Base-by-base conservation (phyloP, 2,329 filamentous ascomycete species). In the Hypoxylon sp. region DNA sequence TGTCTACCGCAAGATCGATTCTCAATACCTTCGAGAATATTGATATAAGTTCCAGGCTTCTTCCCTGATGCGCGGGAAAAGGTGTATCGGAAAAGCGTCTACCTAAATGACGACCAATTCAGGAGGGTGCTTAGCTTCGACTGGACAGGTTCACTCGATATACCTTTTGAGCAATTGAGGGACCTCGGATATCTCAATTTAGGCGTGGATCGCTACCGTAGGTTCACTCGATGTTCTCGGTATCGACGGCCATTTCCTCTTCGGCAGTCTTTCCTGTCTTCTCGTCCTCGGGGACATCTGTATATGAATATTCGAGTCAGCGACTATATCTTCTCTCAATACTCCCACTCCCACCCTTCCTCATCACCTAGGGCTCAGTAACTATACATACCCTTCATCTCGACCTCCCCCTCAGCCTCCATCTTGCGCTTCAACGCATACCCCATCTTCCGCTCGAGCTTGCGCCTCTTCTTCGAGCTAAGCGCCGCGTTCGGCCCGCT, bases 381-480 rank as follows among this genome's bases (percentile, higher is more conserved):
- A 17, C 5, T 56, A 48, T 6, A 64, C 70, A 44, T 66, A 78
- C 76, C 76, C 68, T 76, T 77, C 77, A 78, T 79, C 70, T 73
- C 75, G 29, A 78, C 75, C 73, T 78, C 77, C 10, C 76, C 77
- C n/a, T 75, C 76, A 0, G 68, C 72, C 70, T 74, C 74, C 72
- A 74, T 73, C 73, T 73, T 73, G 33, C 77, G 67, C 74, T 84
- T 83, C 61, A 87, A 62, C 17, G 85, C 86, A 71, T 88, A 81
- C 1, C 80, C 82, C 77, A 87, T 74, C 79, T 84, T 82, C 81
- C 84, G 83, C 76, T 88, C 84, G 39, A 88, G 63, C 83, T 88
- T 89, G 70, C 83, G 81, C 76, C 80, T 79, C 82, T 84, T 86
- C 84, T 89, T 89, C 52, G 79, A 79, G 78, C 87, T 88, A 35